phyloP scores from a whole-genome alignment of 192 early-diverging fungal genomes.

The Dimargaris verticillata region DNA sequence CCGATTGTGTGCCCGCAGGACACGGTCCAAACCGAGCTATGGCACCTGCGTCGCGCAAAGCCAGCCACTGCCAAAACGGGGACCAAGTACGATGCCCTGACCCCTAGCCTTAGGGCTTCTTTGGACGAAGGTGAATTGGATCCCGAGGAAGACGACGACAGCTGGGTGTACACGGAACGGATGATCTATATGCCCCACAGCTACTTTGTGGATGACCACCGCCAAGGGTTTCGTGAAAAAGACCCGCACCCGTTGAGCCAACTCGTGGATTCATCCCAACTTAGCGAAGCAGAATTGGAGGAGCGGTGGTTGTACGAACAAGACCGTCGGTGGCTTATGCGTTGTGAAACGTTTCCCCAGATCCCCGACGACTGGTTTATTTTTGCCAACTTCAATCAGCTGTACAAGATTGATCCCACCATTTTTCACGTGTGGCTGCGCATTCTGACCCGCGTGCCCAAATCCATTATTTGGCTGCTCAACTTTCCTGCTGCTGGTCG shows the following conservation, averaged over 20 bases:
- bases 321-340: constrained; percentile 64
- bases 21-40: constrained; percentile 41
- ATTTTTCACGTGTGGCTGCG: constrained; percentile 74
- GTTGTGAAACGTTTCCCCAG: constrained; percentile 68
- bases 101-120: constrained; percentile 13
- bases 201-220: constrained; percentile 91
- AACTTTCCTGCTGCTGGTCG: constrained; percentile 83
- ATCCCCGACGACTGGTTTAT: constrained; percentile 70
- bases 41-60: constrained; percentile 23
- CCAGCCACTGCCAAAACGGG: background rate
- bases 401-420: constrained; percentile 87
- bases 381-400: constrained; percentile 93
- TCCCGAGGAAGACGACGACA: constrained; percentile 33
- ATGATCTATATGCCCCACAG: constrained; percentile 83
- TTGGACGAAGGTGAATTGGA: constrained; percentile 22
- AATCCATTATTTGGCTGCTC: constrained; percentile 76
- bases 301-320: constrained; percentile 62
- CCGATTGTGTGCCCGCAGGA: constrained; percentile 55
- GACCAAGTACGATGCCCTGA: constrained; percentile 3
- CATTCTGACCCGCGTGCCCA: constrained; percentile 64
- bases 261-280: constrained; percentile 14
- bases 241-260: constrained; percentile 33
- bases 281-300: constrained; percentile 20
- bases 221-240: constrained; percentile 75
- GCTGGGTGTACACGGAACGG: constrained; percentile 73